A percentile compares a stretch with the other conserved stretches of the same genome.
Conservation (phyloP, 768 basidiomycete genomes). For the Suillus occidentalis region DNA sequence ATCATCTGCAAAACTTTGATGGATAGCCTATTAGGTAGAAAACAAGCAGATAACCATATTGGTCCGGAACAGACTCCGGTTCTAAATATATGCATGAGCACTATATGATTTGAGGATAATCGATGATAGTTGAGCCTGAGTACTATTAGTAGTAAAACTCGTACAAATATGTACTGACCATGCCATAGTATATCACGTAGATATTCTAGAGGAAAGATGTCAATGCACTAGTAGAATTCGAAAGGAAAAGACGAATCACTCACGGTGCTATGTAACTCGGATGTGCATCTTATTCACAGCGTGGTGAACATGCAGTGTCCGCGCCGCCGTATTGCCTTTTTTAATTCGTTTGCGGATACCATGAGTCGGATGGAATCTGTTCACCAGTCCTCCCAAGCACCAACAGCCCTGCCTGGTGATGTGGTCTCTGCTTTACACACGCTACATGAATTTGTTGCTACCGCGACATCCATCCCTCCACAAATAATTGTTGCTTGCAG, state of each 20-base stretch:
- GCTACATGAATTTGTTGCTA: constrained; percentile 30
- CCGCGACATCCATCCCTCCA: constrained; percentile 29
- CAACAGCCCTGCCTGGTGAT: constrained; percentile 22
- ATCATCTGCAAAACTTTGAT: no score
- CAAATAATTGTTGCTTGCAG: constrained; percentile 34
- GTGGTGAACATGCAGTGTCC: neutral
- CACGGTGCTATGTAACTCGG: neutral
- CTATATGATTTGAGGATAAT: neutral
- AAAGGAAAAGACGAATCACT: neutral
- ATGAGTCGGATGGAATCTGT: constrained; percentile 30
- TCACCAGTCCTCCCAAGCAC: constrained; percentile 22
- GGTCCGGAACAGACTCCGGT: neutral
- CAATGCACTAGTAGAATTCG: neutral
- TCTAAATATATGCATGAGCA: neutral
- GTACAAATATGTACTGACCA: neutral
- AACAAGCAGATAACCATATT: no score
- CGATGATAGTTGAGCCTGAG: neutral
- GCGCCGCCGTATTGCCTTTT: neutral
- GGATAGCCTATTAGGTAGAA: no score
- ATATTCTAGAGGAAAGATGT: neutral
- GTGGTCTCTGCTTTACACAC: constrained; percentile 28
- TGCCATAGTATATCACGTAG: neutral
- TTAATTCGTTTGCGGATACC: neutral
- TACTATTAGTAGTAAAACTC: neutral
- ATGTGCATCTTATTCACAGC: neutral